Evolutionary conservation across 2,329 filamentous ascomycete genomes (phyloP), one percentile per base, ranked within the genome.

Genomic region (Exophiala oligosperma): DNA sequence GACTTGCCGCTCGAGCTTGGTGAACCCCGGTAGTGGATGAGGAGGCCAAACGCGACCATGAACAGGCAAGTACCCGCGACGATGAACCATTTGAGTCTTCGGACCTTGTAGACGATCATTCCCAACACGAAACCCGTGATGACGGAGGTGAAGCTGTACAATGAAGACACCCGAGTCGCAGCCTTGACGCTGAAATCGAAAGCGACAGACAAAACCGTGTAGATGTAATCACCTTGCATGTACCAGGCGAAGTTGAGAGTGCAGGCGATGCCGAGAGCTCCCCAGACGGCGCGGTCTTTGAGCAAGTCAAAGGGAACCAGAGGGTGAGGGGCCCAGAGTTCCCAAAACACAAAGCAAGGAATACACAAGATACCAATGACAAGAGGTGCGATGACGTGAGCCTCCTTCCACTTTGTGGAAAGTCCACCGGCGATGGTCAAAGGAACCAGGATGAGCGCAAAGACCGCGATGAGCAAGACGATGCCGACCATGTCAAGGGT

Each of bases 201-300:
- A 37, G 79, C 80, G 17, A 88, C 82, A 9, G 81, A 69, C 1
- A 88, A 78, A 1, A 88, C 80, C 0, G 85, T 85, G 72, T 81
- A 88, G 2, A 89, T 77, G 69, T 82, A 88, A 67, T 87, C 82
- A 23, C 81, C 83, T 70, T 88, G 85, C 71, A 87, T 77, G 60
- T 80, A 81, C 84, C 84, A 88, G 17, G 80, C 71, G 66, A 81
- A 83, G 73, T 82, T 84, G 66, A 84, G 75, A 65, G 81, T 71
- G 48, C 77, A 60, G 7, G 79, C 84, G 44, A 89, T 85, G 2
- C 81, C 83, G 29, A 88, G 71, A 3, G 85, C 79, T 4, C 77
- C 84, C 83, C 85, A 88, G 26, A 88, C 79, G n/a, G 78, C 79
- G 23, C 86, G 83, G 67, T 88, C 84, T 70, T 81, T 84, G 66